Base-by-base conservation (phyloP, 2,329 filamentous ascomycete species). In the Hymenoscyphus albidus region DNA sequence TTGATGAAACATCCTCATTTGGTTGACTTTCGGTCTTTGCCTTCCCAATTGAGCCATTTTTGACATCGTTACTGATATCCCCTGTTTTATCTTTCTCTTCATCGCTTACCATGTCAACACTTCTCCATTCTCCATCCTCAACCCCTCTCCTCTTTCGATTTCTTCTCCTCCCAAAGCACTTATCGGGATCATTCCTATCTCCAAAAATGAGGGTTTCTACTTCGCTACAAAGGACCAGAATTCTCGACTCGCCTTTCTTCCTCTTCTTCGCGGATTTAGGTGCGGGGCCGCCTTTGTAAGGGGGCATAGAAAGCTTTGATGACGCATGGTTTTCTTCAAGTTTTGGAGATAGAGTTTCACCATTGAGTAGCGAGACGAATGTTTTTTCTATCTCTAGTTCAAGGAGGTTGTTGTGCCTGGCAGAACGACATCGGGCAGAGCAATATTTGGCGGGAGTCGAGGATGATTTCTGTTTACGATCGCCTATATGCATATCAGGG, bases 391-490 rank as follows among this genome's bases (percentile, higher is more conserved):
- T 84, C 63, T 80, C 79, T 2, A 78, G 77, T 69, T 86, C 85
- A 14, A 80, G 66, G 7, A 76, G 76, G 0, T 80, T 61, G n/a
- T 61, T 32, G 14, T 51, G 59, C 5, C 77, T 0, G 81, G 82
- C 70, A 85, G 86, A 44, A 22, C 83, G 78, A 68, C 85, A 88
- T 44, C 81, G 76, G 57, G 80, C 76, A 0, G 84, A 87, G 75
- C 85, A 87, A 76, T 86, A 88, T 67, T 85, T 86, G 74, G 69
- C 57, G 31, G 62, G 66, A 13, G 61, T 63, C 9, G 59, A 39
- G 16, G 59, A 40, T 9, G 40, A n/a, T 61, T 61, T 31, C 10
- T 39, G 44, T 40, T 61, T 61, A 18, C 59, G 59, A 16, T 61
- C 59, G 51, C 59, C 59, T 55, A 6, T 44, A 4, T 13, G 3